Base-by-base conservation (phyloP, 805 yeast species). In the Spathaspora gorwiae region DNA sequence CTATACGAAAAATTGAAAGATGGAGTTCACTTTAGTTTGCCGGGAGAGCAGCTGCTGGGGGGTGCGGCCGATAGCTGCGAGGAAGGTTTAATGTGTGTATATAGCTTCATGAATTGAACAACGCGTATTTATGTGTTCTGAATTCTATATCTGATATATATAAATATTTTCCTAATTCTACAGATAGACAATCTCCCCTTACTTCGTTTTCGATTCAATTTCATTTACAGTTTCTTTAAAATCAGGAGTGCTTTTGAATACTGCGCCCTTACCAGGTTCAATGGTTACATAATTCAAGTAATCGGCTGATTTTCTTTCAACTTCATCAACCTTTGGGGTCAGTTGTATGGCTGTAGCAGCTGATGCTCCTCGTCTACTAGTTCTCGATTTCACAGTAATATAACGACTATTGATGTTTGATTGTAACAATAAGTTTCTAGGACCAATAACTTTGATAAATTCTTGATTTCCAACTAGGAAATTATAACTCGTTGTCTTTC, bases 371-470 rank as follows among this genome's bases (percentile, higher is more conserved):
- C 13, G 3, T 24, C 7, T 14, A 27, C 12, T 27, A 7, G 35
- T 8, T 15, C 41, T 30, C 2, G 13, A 7, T 15, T 6, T 24
- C 13, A 34, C 26, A 35, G 10, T 10, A 10, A 12, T 5, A 27
- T 46, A 39, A 24, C 47, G 53, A 37, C 45, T 49, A 2, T 56
- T 64, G 3, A 69, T 54, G 30, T 68, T 75, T 4, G 80, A 71
- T 48, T 78, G 81, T 5, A 79, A 54, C 44, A 79, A 57, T 3
- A 79, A 46, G 26, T 69, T 70, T 38, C 83, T 66, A 9, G 86
- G 86, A 0, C 87, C 87, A 10, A 68, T 57, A 4, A 81, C 64
- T 33, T 67, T 72, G 32, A 81, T 70, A 48, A 73, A 81, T 13
- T 66, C 66, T 9, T 71, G 71, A 48, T 67, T 73, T 1, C 70